Conservation (phyloP, 1,284 basidiomycete genomes). For the Ganoderma multipileum region DNA sequence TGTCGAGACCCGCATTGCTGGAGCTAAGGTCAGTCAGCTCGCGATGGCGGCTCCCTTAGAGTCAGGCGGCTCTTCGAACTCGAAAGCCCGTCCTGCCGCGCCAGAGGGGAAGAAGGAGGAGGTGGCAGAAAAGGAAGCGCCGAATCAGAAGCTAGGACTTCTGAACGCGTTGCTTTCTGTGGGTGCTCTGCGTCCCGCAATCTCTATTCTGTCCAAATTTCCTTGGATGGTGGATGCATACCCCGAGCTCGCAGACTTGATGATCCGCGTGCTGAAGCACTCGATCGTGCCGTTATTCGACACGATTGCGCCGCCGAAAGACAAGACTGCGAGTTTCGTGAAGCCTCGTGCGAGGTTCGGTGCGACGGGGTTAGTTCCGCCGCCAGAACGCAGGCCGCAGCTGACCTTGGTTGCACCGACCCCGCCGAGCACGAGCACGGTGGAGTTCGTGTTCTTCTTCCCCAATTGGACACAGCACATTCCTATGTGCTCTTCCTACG, state of each 20-base stretch:
- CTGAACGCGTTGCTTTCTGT: conserved; percentile 85
- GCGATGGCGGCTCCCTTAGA: conserved; percentile 91
- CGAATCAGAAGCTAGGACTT: conserved; percentile 87
- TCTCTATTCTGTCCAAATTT: conserved; percentile 83
- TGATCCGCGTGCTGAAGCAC: conserved; percentile 76
- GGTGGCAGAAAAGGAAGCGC: conserved; percentile 55
- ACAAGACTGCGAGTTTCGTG: conserved; percentile 64
- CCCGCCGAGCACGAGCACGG: conserved; percentile 74
- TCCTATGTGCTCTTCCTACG: conserved; percentile 67
- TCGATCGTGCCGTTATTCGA: conserved; percentile 78
- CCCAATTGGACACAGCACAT: conserved; percentile 80
- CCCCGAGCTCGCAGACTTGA: conserved; percentile 85
- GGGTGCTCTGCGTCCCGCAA: conserved; percentile 81
- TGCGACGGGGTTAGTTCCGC: conserved; percentile 55
- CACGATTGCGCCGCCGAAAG: conserved; percentile 54
- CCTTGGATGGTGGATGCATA: conserved; percentile 88
- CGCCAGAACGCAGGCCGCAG: conserved; percentile 61
- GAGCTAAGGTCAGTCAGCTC: conserved; percentile 79
- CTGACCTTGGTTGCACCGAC: conserved; percentile 77
- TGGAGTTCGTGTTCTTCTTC: conserved; percentile 90
- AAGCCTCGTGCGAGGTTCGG: conserved; percentile 70
- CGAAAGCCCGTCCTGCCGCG: conserved; percentile 37
- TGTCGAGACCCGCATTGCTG: conserved; percentile 69
- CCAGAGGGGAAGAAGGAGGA: conserved; percentile 52
- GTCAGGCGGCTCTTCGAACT: conserved; percentile 47